Base-by-base conservation (phyloP, 2,329 filamentous ascomycete genomes). In the Lizonia empirigonia region DNA sequence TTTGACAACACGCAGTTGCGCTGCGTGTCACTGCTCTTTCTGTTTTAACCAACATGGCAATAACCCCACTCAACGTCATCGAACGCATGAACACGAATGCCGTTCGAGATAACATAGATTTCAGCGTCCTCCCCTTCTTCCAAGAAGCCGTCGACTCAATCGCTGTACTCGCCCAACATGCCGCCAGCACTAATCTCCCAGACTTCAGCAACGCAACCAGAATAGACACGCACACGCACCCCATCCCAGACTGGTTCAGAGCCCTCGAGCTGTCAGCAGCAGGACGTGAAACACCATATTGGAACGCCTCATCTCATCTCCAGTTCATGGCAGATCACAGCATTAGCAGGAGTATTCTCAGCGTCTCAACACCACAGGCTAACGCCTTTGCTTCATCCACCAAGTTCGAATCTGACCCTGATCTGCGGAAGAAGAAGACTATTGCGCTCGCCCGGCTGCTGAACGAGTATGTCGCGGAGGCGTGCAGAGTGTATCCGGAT, bases 211-310 rank as follows among this genome's bases (percentile, higher is more conserved):
- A 47, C 9, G 65, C 65, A 15, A 61, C 54, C 7, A 59, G 64
- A 12, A 65, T 74, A 40, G 72, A 74, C 50, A 69, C 69, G 1
- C 72, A 74, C 50, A 69, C 65, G 8, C 72, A 74, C 44, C 66
- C 69, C 20, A 67, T 74, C 5, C 69, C 71, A 2, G 41, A 58
- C 4, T 72, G 68, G 64, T 74, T 73, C 51, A 64, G 65, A 7
- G 52, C 50, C 27, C 63, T 74, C 16, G 64, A 72, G 27, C 63
- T 66, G 4, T 54, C 60, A 4, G 65, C 70, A n/a, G 72, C 68
- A 27, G 71, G 65, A 20, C 69, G 65, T 32, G 60, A 53, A 44
- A 72, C 69, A 10, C 72, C 72, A 0, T 50, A 56, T 0, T 74
- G 71, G 71, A 59, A 58, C 15, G 37, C 63, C 0, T 16, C 53